A percentile compares a stretch with the other conserved stretches of the same genome.
These are phyloP conservation scores for Metschnikowia proteae DNA, from an alignment of 805 yeast species.

Conservation along the genomic window DNA sequence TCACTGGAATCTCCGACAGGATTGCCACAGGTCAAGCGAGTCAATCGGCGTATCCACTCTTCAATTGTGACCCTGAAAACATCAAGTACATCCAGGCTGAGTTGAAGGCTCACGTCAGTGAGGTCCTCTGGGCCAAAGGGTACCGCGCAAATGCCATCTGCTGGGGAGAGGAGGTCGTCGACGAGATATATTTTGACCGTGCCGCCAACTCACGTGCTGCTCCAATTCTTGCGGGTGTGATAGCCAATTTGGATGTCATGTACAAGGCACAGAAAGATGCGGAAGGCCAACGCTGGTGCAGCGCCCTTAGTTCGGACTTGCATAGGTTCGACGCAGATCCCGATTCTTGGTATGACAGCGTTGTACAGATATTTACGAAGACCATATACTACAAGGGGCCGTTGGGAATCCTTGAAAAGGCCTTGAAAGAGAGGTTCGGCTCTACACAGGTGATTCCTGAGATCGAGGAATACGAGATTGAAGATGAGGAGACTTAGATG, in stretches of 20 bases:
- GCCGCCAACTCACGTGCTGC: slow-evolving; percentile 24
- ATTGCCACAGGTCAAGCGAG: slow-evolving; percentile 16
- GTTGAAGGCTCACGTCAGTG: slow-evolving; percentile 37
- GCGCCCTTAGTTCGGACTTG: slow-evolving; percentile 23
- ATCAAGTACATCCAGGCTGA: slow-evolving; percentile 29
- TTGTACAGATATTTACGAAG: slow-evolving; percentile 32
- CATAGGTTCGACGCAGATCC: slow-evolving; percentile 25
- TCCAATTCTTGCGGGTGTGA: slow-evolving; percentile 28
- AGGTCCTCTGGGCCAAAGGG: slow-evolving; percentile 41
- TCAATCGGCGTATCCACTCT: slow-evolving; percentile 34
- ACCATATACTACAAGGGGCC: slow-evolving; percentile 42
- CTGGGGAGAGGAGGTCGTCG: slow-evolving; percentile 42
- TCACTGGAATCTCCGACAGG: slow-evolving; percentile 20
- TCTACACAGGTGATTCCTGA: slow-evolving; percentile 31
- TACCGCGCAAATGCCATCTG: slow-evolving; percentile 35
- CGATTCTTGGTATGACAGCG: slow-evolving; percentile 32
- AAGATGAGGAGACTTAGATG: slow-evolving; percentile 30
- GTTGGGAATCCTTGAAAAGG: slow-evolving; percentile 39
- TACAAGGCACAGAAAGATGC: slow-evolving; percentile 25
- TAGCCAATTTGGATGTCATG: slow-evolving; percentile 33
- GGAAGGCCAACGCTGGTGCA: slow-evolving; percentile 26
- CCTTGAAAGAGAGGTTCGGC: slow-evolving; percentile 37
- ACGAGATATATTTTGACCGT: slow-evolving; percentile 31
- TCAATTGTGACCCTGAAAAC: slow-evolving; percentile 31
- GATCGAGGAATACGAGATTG: slow-evolving; percentile 40